Evolutionary conservation across 805 yeast genomes (phyloP), one percentile per base, ranked within the genome.

Genomic region (Schizosaccharomyces lindneri): DNA sequence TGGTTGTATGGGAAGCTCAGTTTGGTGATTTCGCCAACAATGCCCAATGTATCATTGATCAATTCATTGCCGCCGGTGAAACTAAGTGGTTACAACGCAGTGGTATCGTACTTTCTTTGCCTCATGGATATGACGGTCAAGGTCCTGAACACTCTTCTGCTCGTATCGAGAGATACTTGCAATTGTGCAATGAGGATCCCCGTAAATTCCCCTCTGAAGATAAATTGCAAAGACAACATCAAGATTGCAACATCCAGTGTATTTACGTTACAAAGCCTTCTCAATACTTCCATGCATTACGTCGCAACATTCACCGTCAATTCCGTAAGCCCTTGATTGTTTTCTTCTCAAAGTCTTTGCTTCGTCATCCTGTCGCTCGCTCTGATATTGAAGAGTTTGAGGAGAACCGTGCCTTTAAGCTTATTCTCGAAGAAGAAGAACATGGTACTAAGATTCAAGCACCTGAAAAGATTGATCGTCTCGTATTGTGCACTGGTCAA

Each of bases 91-190:
- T 87, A 73, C 98, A 93, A 79, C 85, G 99, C 76, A 87, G 96
- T 15, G 99, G 99, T 73, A 72, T 93, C 64, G 95, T 93, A 48
- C 76, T 93, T 68, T 87, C 97, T 3, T 79, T 93, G 74, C 99
- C 99, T 63, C 99, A 93, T 73, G 99, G 99, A 77, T 93, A 89
- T 73, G 99, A 93, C 73, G 99, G 99, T 67, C 98, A 93, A 78
- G 99, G 99, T 70, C 97, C 99, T 66, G 99, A 93, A 78, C 99
- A 93, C 76, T 93, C 98, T 32, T 86, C 95, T 63, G 97, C 95
- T 70, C 84, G 97, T 80, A 75, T 93, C 62, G 99, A 93, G 78
- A 84, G 99, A 78, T 93, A 88, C 77, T 79, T 93, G 74, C 95
- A 87, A 77, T 75, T 93, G 71, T 84, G 95, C 71, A 89, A 89